Evolutionary conservation across 108 stramenopile species (phyloP).

Genomic region (Pinguiococcus pyrenoidosus): DNA sequence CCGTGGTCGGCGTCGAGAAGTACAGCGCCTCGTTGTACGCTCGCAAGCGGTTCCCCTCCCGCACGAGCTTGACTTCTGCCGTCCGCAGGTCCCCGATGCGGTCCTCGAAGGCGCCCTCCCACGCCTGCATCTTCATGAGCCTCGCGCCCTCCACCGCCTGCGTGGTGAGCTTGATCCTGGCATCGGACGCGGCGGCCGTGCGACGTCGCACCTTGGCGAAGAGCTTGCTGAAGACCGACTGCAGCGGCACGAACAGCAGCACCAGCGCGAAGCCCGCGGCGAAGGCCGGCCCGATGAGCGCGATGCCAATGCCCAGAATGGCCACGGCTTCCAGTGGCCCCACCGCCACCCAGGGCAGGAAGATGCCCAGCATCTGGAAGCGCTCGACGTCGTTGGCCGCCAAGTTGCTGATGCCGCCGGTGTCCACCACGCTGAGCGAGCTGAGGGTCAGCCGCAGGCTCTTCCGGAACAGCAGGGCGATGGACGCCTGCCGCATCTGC

Average conservation of each 20-base stretch:
- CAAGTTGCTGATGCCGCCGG: slow-evolving; percentile 69
- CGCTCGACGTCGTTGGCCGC: slow-evolving; percentile 82
- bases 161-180: slow-evolving; percentile 62
- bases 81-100: slow-evolving; percentile 33
- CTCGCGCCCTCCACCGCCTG: slow-evolving; percentile 61
- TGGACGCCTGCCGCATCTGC: slow-evolving; percentile 54
- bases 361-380: slow-evolving; percentile 53
- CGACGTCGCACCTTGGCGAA: slow-evolving; percentile 55
- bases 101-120: slow-evolving; percentile 19
- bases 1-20: slow-evolving; percentile 47
- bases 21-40: slow-evolving; percentile 69
- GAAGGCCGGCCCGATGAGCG: slow-evolving; percentile 60
- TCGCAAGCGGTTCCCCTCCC: slow-evolving; percentile 48
- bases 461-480: slow-evolving; percentile 63
- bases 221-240: slow-evolving; percentile 46
- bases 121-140: slow-evolving; percentile 27
- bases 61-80: slow-evolving; percentile 51
- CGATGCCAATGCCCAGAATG: slow-evolving; percentile 51
- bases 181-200: slow-evolving; percentile 68
- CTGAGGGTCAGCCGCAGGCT: slow-evolving; percentile 31
- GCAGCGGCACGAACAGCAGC: slow-evolving; percentile 64
- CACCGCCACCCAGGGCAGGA: slow-evolving; percentile 55
- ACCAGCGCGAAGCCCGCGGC: slow-evolving; percentile 61
- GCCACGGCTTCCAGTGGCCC: slow-evolving; percentile 65
- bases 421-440: slow-evolving; percentile 11